Conservation (phyloP, 1,284 basidiomycete genomes). For the Ustilago trichophora region DNA sequence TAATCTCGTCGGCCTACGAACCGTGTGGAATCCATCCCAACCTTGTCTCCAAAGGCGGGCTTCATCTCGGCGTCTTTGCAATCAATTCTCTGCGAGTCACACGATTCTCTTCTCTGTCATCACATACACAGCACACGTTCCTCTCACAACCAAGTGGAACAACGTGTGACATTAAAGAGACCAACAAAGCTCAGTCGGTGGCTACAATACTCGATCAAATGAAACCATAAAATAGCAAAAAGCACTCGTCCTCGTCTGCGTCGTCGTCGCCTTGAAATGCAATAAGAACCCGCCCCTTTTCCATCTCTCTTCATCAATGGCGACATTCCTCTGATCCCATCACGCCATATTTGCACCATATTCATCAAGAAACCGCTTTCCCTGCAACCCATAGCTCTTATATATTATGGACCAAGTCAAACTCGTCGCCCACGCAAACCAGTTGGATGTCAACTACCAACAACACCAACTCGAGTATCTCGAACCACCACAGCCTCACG, state of each 20-base stretch:
- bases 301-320: constrained; percentile 1
- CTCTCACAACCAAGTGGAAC: too few relatives aligned
- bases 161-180: not conserved
- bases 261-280: too few relatives aligned
- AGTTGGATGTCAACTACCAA: constrained; percentile 8
- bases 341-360: constrained; percentile 8
- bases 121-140: too few relatives aligned
- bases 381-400: not conserved
- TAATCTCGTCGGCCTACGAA: too few relatives aligned
- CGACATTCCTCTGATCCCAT: not conserved
- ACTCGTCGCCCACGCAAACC: constrained; percentile 9
- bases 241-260: too few relatives aligned
- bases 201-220: not conserved
- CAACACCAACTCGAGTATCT: not conserved
- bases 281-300: not conserved
- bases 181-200: not conserved
- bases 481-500: not conserved
- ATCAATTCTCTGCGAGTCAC: not conserved
- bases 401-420: constrained; percentile 33
- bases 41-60: not conserved
- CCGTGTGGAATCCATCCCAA: too few relatives aligned
- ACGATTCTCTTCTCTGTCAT: not conserved
- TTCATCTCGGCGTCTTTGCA: constrained; percentile 29
- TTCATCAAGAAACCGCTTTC: too few relatives aligned
- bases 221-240: not conserved